Conservation (phyloP, 2,329 filamentous ascomycete genomes). For the Arthrobotrys pseudoclavata region DNA sequence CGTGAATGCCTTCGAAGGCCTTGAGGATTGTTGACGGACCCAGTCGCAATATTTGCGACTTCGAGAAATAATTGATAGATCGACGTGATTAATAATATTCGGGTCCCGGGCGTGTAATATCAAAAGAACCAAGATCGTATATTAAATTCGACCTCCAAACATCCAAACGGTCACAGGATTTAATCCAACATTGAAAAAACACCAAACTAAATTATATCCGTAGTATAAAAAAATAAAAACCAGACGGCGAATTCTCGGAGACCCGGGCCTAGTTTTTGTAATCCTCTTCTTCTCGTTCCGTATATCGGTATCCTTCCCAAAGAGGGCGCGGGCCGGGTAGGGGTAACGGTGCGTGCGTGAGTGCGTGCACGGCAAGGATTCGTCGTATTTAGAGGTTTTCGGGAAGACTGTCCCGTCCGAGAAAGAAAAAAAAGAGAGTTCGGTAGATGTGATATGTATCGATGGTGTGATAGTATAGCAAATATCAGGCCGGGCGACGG, state of each 20-base stretch:
- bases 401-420: constrained; percentile 26
- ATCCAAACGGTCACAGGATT: constrained; percentile 4
- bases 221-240: neutral
- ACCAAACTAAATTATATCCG: constrained; percentile 1
- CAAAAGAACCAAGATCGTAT: no score
- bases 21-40: no score
- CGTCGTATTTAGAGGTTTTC: constrained; percentile 9
- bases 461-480: constrained; percentile 45
- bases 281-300: constrained; percentile 8
- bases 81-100: no score
- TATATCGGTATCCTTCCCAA: constrained; percentile 17
- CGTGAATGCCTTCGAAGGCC: neutral
- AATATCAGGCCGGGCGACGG: constrained; percentile 24
- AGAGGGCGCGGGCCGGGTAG: constrained; percentile 23
- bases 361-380: constrained; percentile 9
- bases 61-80: no score
- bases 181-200: constrained; percentile 1
- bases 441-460: constrained; percentile 14
- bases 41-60: no score
- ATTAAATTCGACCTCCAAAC: no score
- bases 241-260: constrained; percentile 49
- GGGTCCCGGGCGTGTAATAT: no score
- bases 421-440: constrained; percentile 7
- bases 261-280: constrained; percentile 16
- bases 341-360: neutral